Evolutionary conservation across 1,139 yeast species (phyloP), one percentile per base, ranked within the genome.

Genomic region (Blastobotrys aristatus): DNA sequence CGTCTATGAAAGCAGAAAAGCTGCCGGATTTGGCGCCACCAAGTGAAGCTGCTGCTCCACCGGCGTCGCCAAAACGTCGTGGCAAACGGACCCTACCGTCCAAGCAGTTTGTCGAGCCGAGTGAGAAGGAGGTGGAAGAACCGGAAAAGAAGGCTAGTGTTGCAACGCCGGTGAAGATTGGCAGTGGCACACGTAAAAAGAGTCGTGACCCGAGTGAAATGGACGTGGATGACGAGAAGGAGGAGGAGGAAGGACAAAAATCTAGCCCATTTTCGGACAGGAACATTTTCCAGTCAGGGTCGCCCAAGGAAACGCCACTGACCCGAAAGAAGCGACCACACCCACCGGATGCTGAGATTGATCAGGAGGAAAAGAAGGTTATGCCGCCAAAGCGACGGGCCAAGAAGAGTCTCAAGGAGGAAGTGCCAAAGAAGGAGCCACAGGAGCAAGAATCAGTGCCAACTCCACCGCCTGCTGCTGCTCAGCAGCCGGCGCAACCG

Each of bases 231-330:
- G 26, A 13, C 6, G 38, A 34, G 18, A 16, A 20, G 24, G 24
- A 34, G 10, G 26, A 34, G 7, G 3, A 21, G 8, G 38, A 34
- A 17, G 17, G 41, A 20, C 36, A 41, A 32, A 47, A 54, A 42
- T 46, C 33, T 17, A 66, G 72, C 4, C 60, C 61, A 5, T 73
- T 74, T 51, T 63, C 70, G 1, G 57, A 61, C 30, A 71, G 71
- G 24, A 74, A 73, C 51, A 66, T 72, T 2, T 73, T 74, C 58
- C 77, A 74, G 53, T 58, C 72, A 0, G 54, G 53, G 2, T 46
- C 56, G n/a, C 57, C 63, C 5, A 51, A 54, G n/a, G 45, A 49
- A 3, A 40, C 51, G 32, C 46, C 54, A 27, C 44, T 40, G 46
- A 43, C 38, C 27, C 47, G 41, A 40, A 54, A 53, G 44, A 54